Base-by-base conservation (phyloP, 352 stramenopile genomes). In the Pythium pectinolyticum region DNA sequence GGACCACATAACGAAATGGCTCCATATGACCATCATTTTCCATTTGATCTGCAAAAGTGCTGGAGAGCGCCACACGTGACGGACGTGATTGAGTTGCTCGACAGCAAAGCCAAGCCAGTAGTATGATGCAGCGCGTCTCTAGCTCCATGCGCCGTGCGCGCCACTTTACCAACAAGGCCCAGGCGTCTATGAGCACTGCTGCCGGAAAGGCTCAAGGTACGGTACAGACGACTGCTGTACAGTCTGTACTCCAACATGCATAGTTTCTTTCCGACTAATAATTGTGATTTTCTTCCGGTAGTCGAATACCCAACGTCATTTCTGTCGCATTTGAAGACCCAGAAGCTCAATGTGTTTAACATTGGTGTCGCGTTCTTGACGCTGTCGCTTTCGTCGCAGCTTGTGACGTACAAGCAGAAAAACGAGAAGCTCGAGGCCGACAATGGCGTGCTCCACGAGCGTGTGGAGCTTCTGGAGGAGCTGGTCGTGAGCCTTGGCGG, bases 301-400 rank as follows among this genome's bases (percentile, higher is more conserved):
- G 35, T 48, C 89, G 82, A 86, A 57, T 94, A 94, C 72, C 86
- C 86, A 31, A 90, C 72, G 61, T 92, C 83, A 46, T 94, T 94
- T 68, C 58, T 92, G 50, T 86, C 80, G 41, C 82, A 94, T 61
- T 56, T 92, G 53, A 73, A 73, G 63, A 90, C 73, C 22, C 80
- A 94, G 66, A 91, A 91, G 64, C 72, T 92, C 48, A 94, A 92
- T 51, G 77, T 90, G 66, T 94, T 93, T 66, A 92, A 92, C 73
- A 89, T 94, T 49, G 84, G 86, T 39, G 66, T 94, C 14, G 83
- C 84, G 7, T 89, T 92, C 69, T 69, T 94, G 57, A 91, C 86
- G 66, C 70, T 94, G 32, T 94, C 86, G 47, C 75, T 94, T n/a
- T 90, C 86, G 47, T 90, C 82, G 49, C 84, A 92, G 68, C 73